phyloP scores from a whole-genome alignment of 441 rosid species.

The Raphanus hybrid region DNA sequence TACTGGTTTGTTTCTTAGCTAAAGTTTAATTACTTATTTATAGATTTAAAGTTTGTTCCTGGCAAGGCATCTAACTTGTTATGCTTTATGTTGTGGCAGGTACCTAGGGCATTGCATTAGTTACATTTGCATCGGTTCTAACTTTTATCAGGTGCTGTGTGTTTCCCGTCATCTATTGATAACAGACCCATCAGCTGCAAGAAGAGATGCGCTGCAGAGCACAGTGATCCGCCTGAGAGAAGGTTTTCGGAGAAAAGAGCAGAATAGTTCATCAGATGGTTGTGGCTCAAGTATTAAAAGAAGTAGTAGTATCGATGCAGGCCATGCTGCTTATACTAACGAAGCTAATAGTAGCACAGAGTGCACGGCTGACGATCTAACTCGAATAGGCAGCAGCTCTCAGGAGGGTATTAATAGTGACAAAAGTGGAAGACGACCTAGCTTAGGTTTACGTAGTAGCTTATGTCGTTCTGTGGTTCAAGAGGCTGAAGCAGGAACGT shows the following conservation, averaged over 20 bases:
- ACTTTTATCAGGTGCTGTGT: constrained; percentile 77
- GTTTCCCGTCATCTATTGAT: constrained; percentile 95
- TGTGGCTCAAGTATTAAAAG: constrained; percentile 98
- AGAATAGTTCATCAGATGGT: constrained; percentile 95
- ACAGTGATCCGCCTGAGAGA: constrained; percentile 98
- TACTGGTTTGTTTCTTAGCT: constrained; percentile 78
- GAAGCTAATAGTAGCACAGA: constrained; percentile 63
- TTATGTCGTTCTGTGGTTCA: constrained; percentile 89
- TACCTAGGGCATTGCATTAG: constrained; percentile 98
- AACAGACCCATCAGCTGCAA: constrained; percentile 91
- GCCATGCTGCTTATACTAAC: constrained; percentile 66
- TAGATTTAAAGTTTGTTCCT: constrained; percentile 19
- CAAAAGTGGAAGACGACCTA: constrained; percentile 92
- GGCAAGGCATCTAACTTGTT: constrained; percentile 27
- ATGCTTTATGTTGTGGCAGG: constrained; percentile 56
- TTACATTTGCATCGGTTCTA: constrained; percentile 91
- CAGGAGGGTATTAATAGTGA: constrained; percentile 90
- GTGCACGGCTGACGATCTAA: constrained; percentile 57
- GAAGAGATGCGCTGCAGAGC: constrained; percentile 97
- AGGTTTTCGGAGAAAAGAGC: constrained; percentile 96
- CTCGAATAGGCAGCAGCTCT: constrained; percentile 67
- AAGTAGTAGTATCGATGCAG: constrained; percentile 89
- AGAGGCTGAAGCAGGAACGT: constrained; percentile 84
- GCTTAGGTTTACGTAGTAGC: constrained; percentile 87
- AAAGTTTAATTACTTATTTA: constrained; percentile 16